Conservation (phyloP, 768 basidiomycete species). For the Termitomyces eurrhizus region DNA sequence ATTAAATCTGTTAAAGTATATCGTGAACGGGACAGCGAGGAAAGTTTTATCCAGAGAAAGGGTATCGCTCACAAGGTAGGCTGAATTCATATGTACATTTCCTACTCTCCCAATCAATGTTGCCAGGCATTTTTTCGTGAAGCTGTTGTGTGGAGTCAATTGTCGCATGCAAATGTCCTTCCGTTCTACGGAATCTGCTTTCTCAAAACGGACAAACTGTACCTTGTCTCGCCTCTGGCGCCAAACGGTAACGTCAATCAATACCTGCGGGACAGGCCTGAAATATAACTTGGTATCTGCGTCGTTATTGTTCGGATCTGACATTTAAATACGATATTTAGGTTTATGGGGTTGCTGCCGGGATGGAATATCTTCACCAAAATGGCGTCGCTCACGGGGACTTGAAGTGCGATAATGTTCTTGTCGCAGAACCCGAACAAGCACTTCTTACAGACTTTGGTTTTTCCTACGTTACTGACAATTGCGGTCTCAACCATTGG, state of each 20-base stretch:
- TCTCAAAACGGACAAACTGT: conserved; percentile 19
- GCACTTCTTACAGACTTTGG: conserved; percentile 37
- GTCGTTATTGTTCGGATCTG: conserved; percentile 11
- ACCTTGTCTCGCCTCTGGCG: conserved; percentile 35
- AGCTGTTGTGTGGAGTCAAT: neutral
- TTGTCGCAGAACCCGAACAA: conserved; percentile 32
- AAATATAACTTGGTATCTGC: conserved; percentile 1
- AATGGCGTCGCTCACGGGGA: conserved; percentile 40
- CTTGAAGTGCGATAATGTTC: conserved; percentile 44
- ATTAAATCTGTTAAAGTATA: conserved; percentile 16
- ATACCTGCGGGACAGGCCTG: conserved; percentile 16
- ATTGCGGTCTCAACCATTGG: conserved; percentile 12
- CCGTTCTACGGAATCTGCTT: conserved; percentile 17
- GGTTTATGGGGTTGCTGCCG: conserved; percentile 28
- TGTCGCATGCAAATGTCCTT: conserved; percentile 1
- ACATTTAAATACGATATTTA: conserved; percentile 9
- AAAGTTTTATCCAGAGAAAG: conserved; percentile 10
- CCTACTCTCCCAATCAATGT: conserved; percentile 7
- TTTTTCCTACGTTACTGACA: conserved; percentile 13
- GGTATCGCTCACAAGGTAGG: conserved; percentile 18
- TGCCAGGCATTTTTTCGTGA: conserved; percentile 12
- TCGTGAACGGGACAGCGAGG: neutral
- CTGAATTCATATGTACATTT: neutral
- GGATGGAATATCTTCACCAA: conserved; percentile 30
- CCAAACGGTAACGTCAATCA: conserved; percentile 28